Evolutionary conservation across 495 filamentous ascomycete species (phyloP).

Genomic region (Chaetomium tenue): DNA sequence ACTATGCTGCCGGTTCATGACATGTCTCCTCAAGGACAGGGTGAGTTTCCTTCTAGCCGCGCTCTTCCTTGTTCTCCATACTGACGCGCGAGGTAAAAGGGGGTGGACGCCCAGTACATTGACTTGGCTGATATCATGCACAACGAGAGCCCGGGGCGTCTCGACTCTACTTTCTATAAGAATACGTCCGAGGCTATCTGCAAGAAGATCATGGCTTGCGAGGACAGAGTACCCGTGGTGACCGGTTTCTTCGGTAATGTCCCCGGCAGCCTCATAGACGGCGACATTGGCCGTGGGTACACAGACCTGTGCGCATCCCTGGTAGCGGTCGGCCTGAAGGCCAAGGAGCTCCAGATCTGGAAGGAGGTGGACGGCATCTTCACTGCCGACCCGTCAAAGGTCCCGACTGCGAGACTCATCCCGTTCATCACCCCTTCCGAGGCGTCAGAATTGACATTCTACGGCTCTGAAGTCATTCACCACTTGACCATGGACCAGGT

Average conservation of each 20-base stretch:
- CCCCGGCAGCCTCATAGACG: conserved; percentile 72
- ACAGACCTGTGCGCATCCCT: conserved; percentile 86
- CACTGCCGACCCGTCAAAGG: conserved; percentile 82
- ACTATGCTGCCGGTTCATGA: conserved; percentile 83
- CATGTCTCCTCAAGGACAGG: conserved; percentile 70
- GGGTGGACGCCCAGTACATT: conserved; percentile 79
- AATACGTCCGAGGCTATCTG: conserved; percentile 61
- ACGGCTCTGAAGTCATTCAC: conserved; percentile 94
- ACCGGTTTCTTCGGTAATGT: conserved; percentile 90
- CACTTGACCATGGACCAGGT: conserved; percentile 99
- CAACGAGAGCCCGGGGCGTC: conserved; percentile 56
- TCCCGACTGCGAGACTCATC: conserved; percentile 77
- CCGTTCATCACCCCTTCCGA: conserved; percentile 79
- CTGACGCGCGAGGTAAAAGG: conserved; percentile 38
- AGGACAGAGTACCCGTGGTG: conserved; percentile 68
- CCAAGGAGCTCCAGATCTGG: conserved; percentile 84
- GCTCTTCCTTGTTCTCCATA: not conserved
- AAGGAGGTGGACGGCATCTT: conserved; percentile 94
- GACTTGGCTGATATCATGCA: conserved; percentile 76
- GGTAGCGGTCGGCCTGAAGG: conserved; percentile 72
- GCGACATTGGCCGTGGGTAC: conserved; percentile 79
- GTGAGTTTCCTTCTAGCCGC: conserved; percentile 20
- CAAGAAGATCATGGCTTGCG: conserved; percentile 66
- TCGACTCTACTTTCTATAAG: conserved; percentile 80
- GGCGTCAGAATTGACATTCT: conserved; percentile 88